Evolutionary conservation across 768 basidiomycete genomes (phyloP).

Genomic region (Arthromyces matolae): DNA sequence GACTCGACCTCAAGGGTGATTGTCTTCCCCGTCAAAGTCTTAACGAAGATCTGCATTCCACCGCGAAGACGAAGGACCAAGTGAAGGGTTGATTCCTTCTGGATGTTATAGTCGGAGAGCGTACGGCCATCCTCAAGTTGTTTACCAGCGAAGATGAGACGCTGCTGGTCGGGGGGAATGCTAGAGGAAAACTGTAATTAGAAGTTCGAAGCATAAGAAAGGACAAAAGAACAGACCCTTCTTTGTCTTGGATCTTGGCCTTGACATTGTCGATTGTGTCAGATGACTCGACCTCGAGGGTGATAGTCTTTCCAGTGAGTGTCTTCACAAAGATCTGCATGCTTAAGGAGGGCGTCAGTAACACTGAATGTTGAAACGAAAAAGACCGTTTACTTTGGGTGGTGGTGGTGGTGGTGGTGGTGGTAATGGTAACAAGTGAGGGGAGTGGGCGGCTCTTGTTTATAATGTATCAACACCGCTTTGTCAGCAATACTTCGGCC

Average conservation of each 20-base stretch:
- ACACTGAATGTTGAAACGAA: background rate
- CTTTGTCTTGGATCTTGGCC: conserved; percentile 26
- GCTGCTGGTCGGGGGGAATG: conserved; percentile 19
- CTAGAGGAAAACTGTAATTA: too few species aligned
- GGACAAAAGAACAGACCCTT: too few species aligned
- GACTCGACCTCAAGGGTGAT: conserved; percentile 28
- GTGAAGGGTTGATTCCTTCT: conserved; percentile 22
- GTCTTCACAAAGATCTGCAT: conserved; percentile 29
- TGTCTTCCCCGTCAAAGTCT: conserved; percentile 58
- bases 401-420: background rate
- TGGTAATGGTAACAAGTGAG: conserved; percentile 11
- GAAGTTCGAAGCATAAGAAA: too few species aligned
- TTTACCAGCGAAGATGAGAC: conserved; percentile 19
- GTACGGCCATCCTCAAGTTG: conserved; percentile 20
- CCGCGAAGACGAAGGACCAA: conserved; percentile 34
- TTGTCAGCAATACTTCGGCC: conserved; percentile 10
- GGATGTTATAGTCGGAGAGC: conserved; percentile 20
- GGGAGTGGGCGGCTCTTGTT: background rate
- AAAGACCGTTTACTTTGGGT: background rate
- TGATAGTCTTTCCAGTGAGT: conserved; percentile 24
- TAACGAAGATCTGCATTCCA: conserved; percentile 46
- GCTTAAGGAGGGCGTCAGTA: conserved; percentile 1
- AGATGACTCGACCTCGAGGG: conserved; percentile 20
- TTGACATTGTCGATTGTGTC: conserved; percentile 22
- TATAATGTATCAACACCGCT: conserved; percentile 11